Base-by-base conservation (phyloP, 768 basidiomycete genomes). In the Dendrothele bispora region DNA sequence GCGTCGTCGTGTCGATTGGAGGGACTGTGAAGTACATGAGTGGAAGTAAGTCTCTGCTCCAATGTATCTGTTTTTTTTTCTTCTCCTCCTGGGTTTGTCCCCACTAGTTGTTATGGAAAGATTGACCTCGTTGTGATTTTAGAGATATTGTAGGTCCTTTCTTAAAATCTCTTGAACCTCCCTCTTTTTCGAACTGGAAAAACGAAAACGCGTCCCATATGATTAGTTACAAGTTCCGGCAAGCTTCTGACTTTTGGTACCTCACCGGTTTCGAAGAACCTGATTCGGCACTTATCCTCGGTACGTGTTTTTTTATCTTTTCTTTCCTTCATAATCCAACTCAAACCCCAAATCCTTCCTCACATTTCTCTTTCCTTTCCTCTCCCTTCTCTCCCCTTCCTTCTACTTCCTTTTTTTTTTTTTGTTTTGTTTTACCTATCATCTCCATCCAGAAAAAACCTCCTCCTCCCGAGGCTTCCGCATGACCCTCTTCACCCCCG, bases 241-340 rank as follows among this genome's bases (percentile, higher is more conserved):
- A 95, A 67, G 82, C 83, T 0, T 92, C 90, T 29, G 86, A 95
- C 66, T 91, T 95, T 63, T 92, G 88, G 88, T 98, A 99, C 64
- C 73, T 99, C 12, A 97, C 97, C 0, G 97, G 97, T 10, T 97
- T 97, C 58, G 83, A 92, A 48, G 95, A 98, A 61, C 91, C 94
- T 1, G 88, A 95, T 47, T 81, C 95, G 15, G 94, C 91, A 1
- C 71, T 98, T 35, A 75, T 98, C 30, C 74, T 99, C 38, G 84
- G 92, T 90, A 41, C 29, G 73, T 48, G 39, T 4, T 50, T 26
- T 3, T 12, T n/a, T n/a, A n/a, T n/a, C n/a, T n/a, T n/a, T n/a
- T n/a, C n/a, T n/a, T n/a, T n/a, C n/a, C n/a, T n/a, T n/a, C n/a
- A n/a, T n/a, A n/a, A n/a, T n/a, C n/a, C n/a, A n/a, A n/a, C n/a